phyloP scores from a whole-genome alignment of 2,329 filamentous ascomycete species.

The Rhytidhysteron rufulum region DNA sequence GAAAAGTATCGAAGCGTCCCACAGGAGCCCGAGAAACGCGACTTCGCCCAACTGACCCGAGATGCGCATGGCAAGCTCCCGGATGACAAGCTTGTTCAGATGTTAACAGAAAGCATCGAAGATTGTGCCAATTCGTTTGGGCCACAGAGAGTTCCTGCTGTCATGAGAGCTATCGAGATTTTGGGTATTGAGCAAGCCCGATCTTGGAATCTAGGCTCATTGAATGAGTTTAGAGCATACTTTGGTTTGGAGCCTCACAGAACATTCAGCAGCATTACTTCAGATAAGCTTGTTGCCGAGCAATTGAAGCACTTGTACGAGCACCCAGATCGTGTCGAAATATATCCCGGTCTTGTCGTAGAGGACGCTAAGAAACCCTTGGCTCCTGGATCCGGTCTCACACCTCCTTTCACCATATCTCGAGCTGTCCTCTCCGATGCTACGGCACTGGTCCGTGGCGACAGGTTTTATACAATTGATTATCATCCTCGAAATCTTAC shows the following conservation, averaged over 20 bases:
- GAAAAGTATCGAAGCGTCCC: constrained; percentile 60
- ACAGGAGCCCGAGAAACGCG: constrained; percentile 64
- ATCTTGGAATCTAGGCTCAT: constrained; percentile 70
- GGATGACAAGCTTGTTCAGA: constrained; percentile 72
- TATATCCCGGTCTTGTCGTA: constrained; percentile 74
- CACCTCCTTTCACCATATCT: constrained; percentile 72
- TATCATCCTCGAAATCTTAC: constrained; percentile 68
- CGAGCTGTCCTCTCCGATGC: constrained; percentile 75
- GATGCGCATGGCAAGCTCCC: constrained; percentile 64
- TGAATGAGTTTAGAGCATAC: constrained; percentile 84
- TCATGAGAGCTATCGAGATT: constrained; percentile 73
- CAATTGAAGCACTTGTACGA: constrained; percentile 60
- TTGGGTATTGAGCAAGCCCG: constrained; percentile 75
- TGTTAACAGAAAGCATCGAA: constrained; percentile 66
- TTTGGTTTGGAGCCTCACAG: constrained; percentile 73
- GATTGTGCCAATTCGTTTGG: constrained; percentile 64
- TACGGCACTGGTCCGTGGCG: constrained; percentile 72
- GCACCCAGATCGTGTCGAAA: constrained; percentile 73
- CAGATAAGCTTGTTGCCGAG: constrained; percentile 66
- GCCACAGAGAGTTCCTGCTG: constrained; percentile 66
- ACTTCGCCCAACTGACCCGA: constrained; percentile 64
- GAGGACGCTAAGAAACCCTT: constrained; percentile 73
- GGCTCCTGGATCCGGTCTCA: constrained; percentile 64
- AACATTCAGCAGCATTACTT: constrained; percentile 80
- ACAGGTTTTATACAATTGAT: constrained; percentile 75